Evolutionary conservation across 2,329 filamentous ascomycete species (phyloP).

Genomic region (Scytalidium lignicola): DNA sequence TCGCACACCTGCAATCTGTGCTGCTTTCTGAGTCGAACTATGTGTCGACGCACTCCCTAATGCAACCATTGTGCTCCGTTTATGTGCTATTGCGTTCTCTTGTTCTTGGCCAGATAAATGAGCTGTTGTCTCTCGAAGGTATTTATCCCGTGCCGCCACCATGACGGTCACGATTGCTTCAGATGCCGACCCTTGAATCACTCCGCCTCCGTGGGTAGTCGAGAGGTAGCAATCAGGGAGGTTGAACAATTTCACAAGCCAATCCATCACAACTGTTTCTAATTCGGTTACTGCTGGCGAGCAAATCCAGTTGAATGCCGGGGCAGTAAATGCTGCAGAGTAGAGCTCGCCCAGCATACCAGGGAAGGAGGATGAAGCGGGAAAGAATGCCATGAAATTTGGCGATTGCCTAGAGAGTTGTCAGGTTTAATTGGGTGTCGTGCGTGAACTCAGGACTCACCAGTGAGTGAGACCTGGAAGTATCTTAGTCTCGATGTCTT

Average conservation of each 20-base stretch:
- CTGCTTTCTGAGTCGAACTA: constrained; percentile 80
- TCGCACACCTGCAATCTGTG: constrained; percentile 79
- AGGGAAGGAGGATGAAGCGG: constrained; percentile 75
- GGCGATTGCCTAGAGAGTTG: constrained; percentile 61
- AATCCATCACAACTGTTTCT: constrained; percentile 89
- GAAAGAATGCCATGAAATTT: constrained; percentile 95
- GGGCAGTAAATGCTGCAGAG: constrained; percentile 79
- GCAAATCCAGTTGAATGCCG: constrained; percentile 97
- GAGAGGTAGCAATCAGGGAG: constrained; percentile 72
- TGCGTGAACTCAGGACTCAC: constrained; percentile 29
- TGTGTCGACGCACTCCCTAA: constrained; percentile 76
- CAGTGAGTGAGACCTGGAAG: constrained; percentile 92
- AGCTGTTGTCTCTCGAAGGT: constrained; percentile 56
- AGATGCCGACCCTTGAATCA: constrained; percentile 89
- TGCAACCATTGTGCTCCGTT: constrained; percentile 70
- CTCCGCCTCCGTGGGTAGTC: constrained; percentile 71
- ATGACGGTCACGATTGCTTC: constrained; percentile 84
- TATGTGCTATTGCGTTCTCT: constrained; percentile 63
- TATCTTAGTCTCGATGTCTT: constrained; percentile 80
- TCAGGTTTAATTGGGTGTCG: constrained; percentile 3
- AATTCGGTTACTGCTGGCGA: constrained; percentile 88
- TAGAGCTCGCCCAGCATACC: constrained; percentile 91
- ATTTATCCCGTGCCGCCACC: constrained; percentile 80
- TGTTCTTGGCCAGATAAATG: constrained; percentile 49
- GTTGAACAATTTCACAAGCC: constrained; percentile 72